These are phyloP conservation scores for Viola pubescens DNA, from an alignment of 441 rosid genomes.

Conservation along the genomic window DNA sequence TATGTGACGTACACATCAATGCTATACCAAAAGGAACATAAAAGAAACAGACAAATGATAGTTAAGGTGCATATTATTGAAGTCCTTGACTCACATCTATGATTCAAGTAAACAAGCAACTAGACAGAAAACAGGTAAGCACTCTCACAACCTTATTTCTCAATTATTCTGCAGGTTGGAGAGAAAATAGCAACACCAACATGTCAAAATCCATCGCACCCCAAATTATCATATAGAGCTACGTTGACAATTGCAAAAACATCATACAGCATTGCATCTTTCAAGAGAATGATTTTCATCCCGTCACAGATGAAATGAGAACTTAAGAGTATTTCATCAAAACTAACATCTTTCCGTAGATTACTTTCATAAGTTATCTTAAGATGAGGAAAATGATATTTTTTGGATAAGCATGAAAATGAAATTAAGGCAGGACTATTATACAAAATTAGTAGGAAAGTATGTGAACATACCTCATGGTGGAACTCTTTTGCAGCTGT, in stretches of 20 bases:
- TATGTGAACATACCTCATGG: constrained; percentile 53
- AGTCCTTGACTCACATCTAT: constrained; percentile 1
- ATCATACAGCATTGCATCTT: not conserved
- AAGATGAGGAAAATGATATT: not conserved
- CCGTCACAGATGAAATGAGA: not conserved
- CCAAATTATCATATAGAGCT: not conserved
- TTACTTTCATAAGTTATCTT: not conserved
- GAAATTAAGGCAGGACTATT: not conserved
- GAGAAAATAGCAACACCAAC: not conserved
- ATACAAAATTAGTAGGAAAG: not conserved
- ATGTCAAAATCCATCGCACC: not conserved
- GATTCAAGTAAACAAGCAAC: not conserved
- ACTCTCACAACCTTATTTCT: not conserved
- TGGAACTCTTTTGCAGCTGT: constrained; percentile 47
- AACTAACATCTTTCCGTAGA: not conserved
- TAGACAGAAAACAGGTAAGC: not conserved
- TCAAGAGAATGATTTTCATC: not conserved
- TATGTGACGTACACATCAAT: not conserved
- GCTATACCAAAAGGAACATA: not conserved
- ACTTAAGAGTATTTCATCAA: not conserved
- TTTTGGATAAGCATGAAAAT: not conserved
- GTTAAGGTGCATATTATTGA: not conserved
- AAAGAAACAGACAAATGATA: not conserved
- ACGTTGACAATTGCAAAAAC: not conserved
- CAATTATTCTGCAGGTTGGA: not conserved